Evolutionary conservation across 139 green algal genomes (phyloP).

Genomic region (Coelastrella sp.): DNA sequence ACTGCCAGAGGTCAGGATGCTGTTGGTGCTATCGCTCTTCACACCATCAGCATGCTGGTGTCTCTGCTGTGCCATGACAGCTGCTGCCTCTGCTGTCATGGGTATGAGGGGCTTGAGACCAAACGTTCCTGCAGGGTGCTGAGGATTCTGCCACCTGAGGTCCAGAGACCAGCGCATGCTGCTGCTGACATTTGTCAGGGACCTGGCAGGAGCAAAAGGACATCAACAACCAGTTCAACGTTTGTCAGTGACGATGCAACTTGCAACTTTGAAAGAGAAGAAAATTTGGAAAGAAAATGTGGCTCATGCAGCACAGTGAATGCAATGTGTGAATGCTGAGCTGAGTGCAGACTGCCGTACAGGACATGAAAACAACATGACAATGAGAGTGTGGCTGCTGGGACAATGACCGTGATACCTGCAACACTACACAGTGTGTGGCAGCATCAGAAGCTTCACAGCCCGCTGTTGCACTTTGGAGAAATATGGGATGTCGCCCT

Average conservation of each 20-base stretch:
- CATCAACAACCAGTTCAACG: not conserved
- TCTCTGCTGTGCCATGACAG: not conserved
- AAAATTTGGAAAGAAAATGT: too few relatives aligned
- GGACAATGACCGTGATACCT: not conserved
- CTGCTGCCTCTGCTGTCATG: not conserved
- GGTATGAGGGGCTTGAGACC: not conserved
- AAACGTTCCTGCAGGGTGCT: not conserved
- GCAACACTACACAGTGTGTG: not conserved
- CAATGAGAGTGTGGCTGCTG: too few relatives aligned
- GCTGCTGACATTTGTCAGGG: constrained; percentile 13
- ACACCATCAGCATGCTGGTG: not conserved
- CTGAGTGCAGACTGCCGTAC: too few relatives aligned
- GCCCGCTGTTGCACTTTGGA: not conserved
- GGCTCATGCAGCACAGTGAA: too few relatives aligned
- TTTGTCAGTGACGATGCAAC: too few relatives aligned
- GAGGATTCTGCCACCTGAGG: constrained; percentile 35
- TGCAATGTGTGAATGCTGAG: too few relatives aligned
- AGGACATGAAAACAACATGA: not conserved
- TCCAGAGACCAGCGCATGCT: constrained; percentile 34
- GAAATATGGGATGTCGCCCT: not conserved
- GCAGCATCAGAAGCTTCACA: not conserved
- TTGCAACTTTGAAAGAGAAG: too few relatives aligned
- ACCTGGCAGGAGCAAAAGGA: not conserved
- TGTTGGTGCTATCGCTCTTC: not conserved
- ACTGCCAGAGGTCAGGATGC: not conserved